These are phyloP conservation scores for Lactarius sp. DNA, from an alignment of 768 basidiomycete genomes.

Conservation along the genomic window DNA sequence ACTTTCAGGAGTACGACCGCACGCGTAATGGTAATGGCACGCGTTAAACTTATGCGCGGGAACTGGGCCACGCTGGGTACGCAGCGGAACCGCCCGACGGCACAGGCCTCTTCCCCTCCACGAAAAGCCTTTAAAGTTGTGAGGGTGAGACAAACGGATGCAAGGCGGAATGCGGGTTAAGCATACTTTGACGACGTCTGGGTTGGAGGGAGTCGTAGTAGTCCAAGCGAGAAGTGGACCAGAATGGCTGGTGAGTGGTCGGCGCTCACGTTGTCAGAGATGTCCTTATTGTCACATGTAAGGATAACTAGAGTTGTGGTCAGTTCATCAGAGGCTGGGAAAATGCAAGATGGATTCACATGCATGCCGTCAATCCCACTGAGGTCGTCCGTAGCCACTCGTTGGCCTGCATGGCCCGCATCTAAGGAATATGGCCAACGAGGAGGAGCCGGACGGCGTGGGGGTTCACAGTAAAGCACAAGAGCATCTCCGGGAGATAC, in stretches of 20 bases:
- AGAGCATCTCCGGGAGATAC: constrained; percentile 21
- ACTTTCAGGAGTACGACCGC: constrained; percentile 10
- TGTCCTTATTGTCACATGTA: constrained; percentile 4
- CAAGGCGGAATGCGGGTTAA: not conserved
- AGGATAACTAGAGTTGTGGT: constrained; percentile 9
- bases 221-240: constrained; percentile 25
- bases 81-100: not conserved
- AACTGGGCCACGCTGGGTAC: not conserved
- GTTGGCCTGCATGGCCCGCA: constrained; percentile 14
- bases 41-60: not conserved
- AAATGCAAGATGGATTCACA: not conserved
- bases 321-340: not conserved
- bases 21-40: not conserved
- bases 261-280: constrained; percentile 24
- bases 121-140: not conserved
- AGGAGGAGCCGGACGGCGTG: not conserved
- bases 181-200: not conserved
- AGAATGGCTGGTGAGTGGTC: constrained; percentile 4
- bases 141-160: not conserved
- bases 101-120: not conserved
- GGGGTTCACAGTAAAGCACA: constrained; percentile 24
- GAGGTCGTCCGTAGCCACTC: not conserved
- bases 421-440: not conserved
- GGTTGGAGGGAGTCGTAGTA: constrained; percentile 16
- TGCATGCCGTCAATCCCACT: constrained; percentile 12